Evolutionary conservation across 495 filamentous ascomycete genomes (phyloP), one percentile per base, ranked within the genome.

Genomic region (Xylaria flabelliformis): DNA sequence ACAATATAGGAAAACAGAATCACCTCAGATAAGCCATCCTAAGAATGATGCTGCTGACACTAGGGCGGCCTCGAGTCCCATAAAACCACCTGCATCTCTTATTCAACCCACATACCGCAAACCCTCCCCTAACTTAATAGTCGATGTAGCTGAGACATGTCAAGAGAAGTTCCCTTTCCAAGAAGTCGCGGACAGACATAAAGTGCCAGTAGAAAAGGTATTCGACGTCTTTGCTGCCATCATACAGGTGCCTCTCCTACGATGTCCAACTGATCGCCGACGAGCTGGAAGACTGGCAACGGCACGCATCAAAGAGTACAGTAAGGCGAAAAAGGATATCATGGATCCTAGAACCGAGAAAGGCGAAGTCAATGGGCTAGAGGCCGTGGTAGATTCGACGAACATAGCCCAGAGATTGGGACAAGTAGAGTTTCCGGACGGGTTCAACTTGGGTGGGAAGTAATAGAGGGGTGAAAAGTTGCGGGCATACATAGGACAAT

Each of bases 141-240:
- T 85, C 29, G 85, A 87, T 71, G 81, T 87, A 19, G 84, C 84
- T 21, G 81, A 86, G 72, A 86, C 85, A 10, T 81, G 82, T 48
- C 83, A 85, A 72, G 78, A 80, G 64, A 75, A 74, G 39, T 85
- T 86, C 51, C 85, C 85, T 9, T 85, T 82, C 46, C 75, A 77
- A 7, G 81, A 82, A 24, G 78, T 87, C 8, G 84, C 84, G 4
- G 76, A 79, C 32, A 77, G 83, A 24, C 85, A 86, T 67, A 76
- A 77, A 12, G 73, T 80, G 13, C 69, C 82, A 0, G 75, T 82
- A n/a, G 78, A 82, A n/a, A 82, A 80, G 64, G 82, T 87, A 15
- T 79, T 79, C 24, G 84, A 87, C 32, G 78, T 82, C 24, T 82
- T 87, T 46, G 76, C 78, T 1, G 82, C 78, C 39, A 78, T 85